These are phyloP conservation scores for Trifolium repens DNA, from an alignment of 306 rosid species.

Conservation along the genomic window DNA sequence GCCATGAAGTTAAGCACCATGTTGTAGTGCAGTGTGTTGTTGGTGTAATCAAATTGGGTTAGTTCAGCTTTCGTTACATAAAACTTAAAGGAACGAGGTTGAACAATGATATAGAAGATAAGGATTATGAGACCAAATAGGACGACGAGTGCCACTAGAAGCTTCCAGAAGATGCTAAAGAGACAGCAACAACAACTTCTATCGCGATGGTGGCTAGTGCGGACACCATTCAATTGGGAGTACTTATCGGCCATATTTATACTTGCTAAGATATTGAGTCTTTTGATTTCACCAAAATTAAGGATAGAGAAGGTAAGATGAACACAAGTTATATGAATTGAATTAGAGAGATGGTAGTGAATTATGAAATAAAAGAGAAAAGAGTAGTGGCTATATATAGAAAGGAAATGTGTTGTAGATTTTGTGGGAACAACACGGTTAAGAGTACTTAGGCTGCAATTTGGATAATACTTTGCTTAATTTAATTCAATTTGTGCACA, in stretches of 20 bases:
- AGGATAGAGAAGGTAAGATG: too few relatives aligned
- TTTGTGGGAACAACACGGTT: not conserved
- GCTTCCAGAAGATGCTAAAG: slow-evolving; percentile 58
- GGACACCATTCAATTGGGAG: slow-evolving; percentile 37
- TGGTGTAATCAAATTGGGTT: slow-evolving; percentile 57
- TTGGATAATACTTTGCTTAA: not conserved
- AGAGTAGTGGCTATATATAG: not conserved
- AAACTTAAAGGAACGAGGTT: slow-evolving; percentile 61
- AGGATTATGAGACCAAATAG: slow-evolving; percentile 48
- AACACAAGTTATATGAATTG: too few relatives aligned
- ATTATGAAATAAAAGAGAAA: not conserved
- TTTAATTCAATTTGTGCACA: not conserved
- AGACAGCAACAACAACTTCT: slow-evolving; percentile 49
- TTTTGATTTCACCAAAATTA: not conserved
- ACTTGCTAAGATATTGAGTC: slow-evolving; percentile 14
- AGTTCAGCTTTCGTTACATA: slow-evolving; percentile 57
- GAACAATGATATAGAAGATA: slow-evolving; percentile 66
- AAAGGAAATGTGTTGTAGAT: not conserved
- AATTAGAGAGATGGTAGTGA: not conserved
- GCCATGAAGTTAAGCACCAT: slow-evolving; percentile 50
- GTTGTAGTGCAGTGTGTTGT: slow-evolving; percentile 49
- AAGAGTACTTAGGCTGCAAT: not conserved
- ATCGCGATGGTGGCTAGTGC: too few relatives aligned
- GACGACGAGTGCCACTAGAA: slow-evolving; percentile 46
- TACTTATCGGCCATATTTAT: not conserved